Conservation (phyloP, 805 yeast genomes). For the Cyberlindnera euphorbiae region DNA sequence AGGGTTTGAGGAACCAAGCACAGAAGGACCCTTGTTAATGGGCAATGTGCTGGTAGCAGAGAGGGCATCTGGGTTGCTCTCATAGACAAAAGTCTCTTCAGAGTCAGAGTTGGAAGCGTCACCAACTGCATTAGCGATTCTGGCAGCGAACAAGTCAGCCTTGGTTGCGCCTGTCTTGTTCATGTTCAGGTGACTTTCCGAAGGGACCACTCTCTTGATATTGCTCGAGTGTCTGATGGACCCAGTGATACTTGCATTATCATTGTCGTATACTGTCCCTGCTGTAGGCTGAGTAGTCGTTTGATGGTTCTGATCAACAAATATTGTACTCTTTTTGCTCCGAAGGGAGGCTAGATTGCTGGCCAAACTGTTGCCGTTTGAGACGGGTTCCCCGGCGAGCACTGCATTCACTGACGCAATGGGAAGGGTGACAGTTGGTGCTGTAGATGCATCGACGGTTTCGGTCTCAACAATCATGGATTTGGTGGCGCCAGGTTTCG, state of each 20-base stretch:
- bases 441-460: slow-evolving; percentile 45
- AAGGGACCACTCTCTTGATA: slow-evolving; percentile 17
- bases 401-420: slow-evolving; percentile 18
- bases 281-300: slow-evolving; percentile 8
- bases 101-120: slow-evolving; percentile 84
- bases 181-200: slow-evolving; percentile 18
- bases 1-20: slow-evolving; percentile 12
- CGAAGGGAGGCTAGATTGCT: slow-evolving; percentile 27
- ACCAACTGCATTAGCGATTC: slow-evolving; percentile 88
- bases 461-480: slow-evolving; percentile 58
- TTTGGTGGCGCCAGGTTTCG: slow-evolving; percentile 19
- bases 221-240: slow-evolving; percentile 23
- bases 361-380: slow-evolving; percentile 25
- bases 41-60: slow-evolving; percentile 21
- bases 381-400: slow-evolving; percentile 14
- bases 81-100: slow-evolving; percentile 96
- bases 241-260: slow-evolving; percentile 22
- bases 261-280: slow-evolving; percentile 15
- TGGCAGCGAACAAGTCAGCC: slow-evolving; percentile 93
- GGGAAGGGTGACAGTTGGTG: slow-evolving; percentile 25
- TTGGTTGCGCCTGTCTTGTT: slow-evolving; percentile 46
- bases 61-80: slow-evolving; percentile 32
- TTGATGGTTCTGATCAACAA: slow-evolving; percentile 16
- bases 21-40: slow-evolving; percentile 11
- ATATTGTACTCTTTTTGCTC: slow-evolving; percentile 33